A percentile compares a stretch with the other conserved stretches of the same genome.
phyloP scores from a whole-genome alignment of 495 filamentous ascomycete genomes.

The Hypomontagnella monticulosa region DNA sequence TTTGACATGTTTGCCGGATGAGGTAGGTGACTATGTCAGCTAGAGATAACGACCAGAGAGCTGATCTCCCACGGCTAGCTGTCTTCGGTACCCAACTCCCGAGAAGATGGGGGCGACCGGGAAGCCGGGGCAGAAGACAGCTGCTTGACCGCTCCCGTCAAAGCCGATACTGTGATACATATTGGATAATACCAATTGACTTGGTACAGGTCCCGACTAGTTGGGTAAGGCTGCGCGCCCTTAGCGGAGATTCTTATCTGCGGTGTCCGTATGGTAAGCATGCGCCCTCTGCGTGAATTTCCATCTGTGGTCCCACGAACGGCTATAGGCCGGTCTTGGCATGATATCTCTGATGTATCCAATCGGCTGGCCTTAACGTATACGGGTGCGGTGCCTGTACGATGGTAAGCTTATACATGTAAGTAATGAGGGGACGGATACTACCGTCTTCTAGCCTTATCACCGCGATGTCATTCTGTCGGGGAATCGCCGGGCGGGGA shows the following conservation, averaged over 20 bases:
- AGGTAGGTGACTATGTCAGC: constrained; percentile 27
- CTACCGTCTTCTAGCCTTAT: constrained; percentile 11
- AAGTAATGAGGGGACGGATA: constrained; percentile 12
- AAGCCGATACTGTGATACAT: neutral
- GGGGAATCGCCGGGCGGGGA: neutral
- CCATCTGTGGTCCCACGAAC: constrained; percentile 1
- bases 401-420: constrained; percentile 5
- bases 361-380: constrained; percentile 10
- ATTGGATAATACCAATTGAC: neutral
- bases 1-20: constrained; percentile 24
- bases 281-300: constrained; percentile 28
- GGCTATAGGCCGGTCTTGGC: constrained; percentile 1
- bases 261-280: constrained; percentile 10
- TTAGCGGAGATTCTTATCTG: constrained; percentile 27
- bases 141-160: constrained; percentile 3
- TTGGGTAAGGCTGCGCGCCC: constrained; percentile 27
- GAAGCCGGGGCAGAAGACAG: constrained; percentile 1
- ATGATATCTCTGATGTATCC: neutral
- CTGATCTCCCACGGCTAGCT: neutral
- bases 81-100: constrained; percentile 6
- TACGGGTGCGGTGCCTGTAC: constrained; percentile 2
- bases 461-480: constrained; percentile 5
- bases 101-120: neutral
- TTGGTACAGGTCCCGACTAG: constrained; percentile 13
- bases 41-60: constrained; percentile 28